Conservation (phyloP, 2,329 filamentous ascomycete genomes). For the Raffaelea deltoideospora region DNA sequence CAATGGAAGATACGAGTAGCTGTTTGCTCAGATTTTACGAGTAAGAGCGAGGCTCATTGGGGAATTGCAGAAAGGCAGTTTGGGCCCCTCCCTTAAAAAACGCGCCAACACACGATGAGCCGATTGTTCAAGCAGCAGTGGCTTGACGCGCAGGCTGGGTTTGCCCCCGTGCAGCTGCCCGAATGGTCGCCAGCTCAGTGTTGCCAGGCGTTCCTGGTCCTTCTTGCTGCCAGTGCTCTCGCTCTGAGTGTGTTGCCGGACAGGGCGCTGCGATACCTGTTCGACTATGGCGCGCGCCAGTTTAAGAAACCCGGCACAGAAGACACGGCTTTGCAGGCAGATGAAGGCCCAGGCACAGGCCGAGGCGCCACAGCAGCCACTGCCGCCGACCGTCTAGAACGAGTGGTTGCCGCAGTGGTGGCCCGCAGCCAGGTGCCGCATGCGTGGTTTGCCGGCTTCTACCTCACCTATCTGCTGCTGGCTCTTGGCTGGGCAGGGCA, state of each 20-base stretch:
- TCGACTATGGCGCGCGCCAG: slow-evolving; percentile 35
- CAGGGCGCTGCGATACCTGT: slow-evolving; percentile 26
- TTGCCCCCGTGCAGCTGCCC: too few species aligned
- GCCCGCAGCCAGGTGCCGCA: slow-evolving; percentile 39
- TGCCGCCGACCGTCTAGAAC: slow-evolving; percentile 3
- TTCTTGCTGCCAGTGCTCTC: slow-evolving; percentile 24
- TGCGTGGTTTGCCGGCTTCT: slow-evolving; percentile 81
- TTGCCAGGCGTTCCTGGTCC: slow-evolving; percentile 29
- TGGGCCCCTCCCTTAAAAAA: too few species aligned
- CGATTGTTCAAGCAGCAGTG: too few species aligned
- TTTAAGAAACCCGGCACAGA: slow-evolving; percentile 5
- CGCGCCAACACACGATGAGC: too few species aligned
- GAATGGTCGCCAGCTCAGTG: slow-evolving; percentile 13
- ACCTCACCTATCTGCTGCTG: slow-evolving; percentile 52
- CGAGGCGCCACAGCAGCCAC: not conserved
- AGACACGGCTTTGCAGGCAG: slow-evolving; percentile 1
- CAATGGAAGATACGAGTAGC: too few species aligned
- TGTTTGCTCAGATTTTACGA: too few species aligned
- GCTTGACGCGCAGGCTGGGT: too few species aligned
- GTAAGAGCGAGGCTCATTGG: too few species aligned
- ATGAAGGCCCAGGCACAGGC: slow-evolving; percentile 1
- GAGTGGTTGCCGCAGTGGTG: slow-evolving; percentile 1
- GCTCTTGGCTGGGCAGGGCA: slow-evolving; percentile 64
- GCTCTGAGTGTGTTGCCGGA: slow-evolving; percentile 27
- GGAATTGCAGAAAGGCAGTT: too few species aligned